Base-by-base conservation (phyloP, 139 green algal species). In the Haematococcus lacustris region DNA sequence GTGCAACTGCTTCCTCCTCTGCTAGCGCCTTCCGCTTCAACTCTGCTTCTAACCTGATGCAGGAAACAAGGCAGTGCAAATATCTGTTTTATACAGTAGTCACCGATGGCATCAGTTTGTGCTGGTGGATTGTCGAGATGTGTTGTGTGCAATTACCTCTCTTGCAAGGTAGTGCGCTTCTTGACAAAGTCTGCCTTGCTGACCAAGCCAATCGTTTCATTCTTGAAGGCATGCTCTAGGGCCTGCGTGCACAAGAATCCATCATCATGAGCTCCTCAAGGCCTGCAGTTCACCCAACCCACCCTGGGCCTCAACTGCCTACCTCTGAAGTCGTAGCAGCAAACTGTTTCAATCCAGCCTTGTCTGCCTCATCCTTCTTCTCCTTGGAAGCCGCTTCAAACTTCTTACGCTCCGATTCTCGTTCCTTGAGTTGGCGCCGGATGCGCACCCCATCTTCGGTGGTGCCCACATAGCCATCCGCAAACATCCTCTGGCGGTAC, bases 121-220 rank as follows among this genome's bases (percentile, higher is more conserved):
- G 38, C 4, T 71, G 13, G 25, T 9, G 32, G n/a, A n/a, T n/a
- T n/a, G n/a, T n/a, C n/a, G n/a, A n/a, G n/a, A n/a, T n/a, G 33
- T 13, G 38, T 60, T 4, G 38, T 13, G 32, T n/a, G 2, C 47
- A 73, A 63, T n/a, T 33, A 81, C 79, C 89, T 78, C 47, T 95
- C 84, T 68, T 91, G 77, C 1, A 97, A 77, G 0, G 85, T 94
- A 1, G 53, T 71, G 6, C 87, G 83, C 78, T 93, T 96, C 70
- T 92, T 82, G 28, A 95, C 75, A 78, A 97, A 98, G 76, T 98
- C 88, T 34, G 94, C 88, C 30, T 89, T 87, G 0, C 93, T 97
- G 1, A 98, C 93, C 28, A 98, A 82, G 0, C 94, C 94, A 35
- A 98, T 84, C 0, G 94, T 98, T 78, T 98, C 88, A 40, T 88